Evolutionary conservation across 345 rosid species (phyloP), one percentile per base, ranked within the genome.

Genomic region (Orychophragmus violaceus): DNA sequence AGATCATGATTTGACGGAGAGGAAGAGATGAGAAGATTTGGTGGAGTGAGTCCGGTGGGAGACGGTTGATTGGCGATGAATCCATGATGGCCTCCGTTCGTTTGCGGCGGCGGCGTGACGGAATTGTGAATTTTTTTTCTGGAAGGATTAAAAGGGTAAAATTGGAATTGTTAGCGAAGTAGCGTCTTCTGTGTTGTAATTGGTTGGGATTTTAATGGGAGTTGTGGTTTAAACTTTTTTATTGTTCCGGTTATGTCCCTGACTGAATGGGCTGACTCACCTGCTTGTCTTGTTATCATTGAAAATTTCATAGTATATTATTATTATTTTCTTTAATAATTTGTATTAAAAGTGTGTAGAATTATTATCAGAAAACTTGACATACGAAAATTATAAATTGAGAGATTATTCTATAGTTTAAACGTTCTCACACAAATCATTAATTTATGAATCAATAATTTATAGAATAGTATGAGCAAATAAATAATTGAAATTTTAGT

Each of bases 1-100:
- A 86, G 68, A 83, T 59, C 80, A 79, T 68, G 81, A 91, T 83
- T 57, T 91, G 82, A 13, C 91, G 95, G 60, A 88, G 83, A 0
- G 93, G 78, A 3, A 91, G 87, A 11, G 82, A 80, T 4, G 93
- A 86, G 84, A 91, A 81, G 83, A 91, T 91, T 76, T 83, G 93
- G 13, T 81, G 85, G 17, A 91, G 87, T 2, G 85, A 66, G 62
- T 91, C 97, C 23, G 80, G 83, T 7, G 93, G 89, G 3, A 91
- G 87, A 13, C 71, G 53, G 83, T 72, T 70, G 79, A 91, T 79
- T 71, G 88, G 80, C 3, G 81, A 74, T 11, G 73, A 65, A 42
- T 82, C 83, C 85, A 82, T 82, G 48, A 41, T 6, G 48, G 12
- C 46, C 60, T 56, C 55, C 55, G 51, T 36, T 17, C 1, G 60